phyloP scores from a whole-genome alignment of 2,329 filamentous ascomycete genomes.

The Biscogniauxia sp. region DNA sequence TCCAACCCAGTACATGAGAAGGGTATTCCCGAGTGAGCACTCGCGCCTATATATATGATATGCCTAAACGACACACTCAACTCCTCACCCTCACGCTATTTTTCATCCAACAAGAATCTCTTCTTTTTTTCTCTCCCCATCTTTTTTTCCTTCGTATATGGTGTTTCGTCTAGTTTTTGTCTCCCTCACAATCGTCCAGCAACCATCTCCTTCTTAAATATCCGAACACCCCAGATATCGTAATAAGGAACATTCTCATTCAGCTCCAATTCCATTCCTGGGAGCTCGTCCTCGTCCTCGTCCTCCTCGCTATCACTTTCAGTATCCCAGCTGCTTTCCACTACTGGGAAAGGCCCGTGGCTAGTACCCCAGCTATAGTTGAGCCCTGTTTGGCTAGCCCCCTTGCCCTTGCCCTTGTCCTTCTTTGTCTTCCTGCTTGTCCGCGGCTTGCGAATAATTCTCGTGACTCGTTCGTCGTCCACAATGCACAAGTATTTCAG shows the following conservation, averaged over 20 bases:
- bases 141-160: too few species aligned
- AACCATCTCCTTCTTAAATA: constrained; percentile 58
- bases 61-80: neutral
- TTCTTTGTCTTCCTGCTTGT: constrained; percentile 28
- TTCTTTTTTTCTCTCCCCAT: neutral
- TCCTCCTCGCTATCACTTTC: constrained; percentile 36
- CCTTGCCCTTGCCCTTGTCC: constrained; percentile 37
- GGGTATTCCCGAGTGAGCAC: neutral
- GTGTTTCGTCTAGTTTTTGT: neutral
- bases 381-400: neutral
- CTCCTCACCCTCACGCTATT: neutral
- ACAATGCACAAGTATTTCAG: constrained; percentile 59
- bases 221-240: constrained; percentile 48
- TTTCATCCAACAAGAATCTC: neutral
- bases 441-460: constrained; percentile 43
- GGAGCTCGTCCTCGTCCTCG: constrained; percentile 28
- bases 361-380: constrained; percentile 5
- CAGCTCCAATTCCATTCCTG: constrained; percentile 36
- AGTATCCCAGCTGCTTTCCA: constrained; percentile 28
- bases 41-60: neutral
- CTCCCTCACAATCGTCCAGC: constrained; percentile 38
- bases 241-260: constrained; percentile 41
- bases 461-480: constrained; percentile 46
- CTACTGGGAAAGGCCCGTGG: constrained; percentile 25
- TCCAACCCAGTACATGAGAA: neutral